A percentile compares a stretch with the other conserved stretches of the same genome.
Conservation (phyloP, 2,329 filamentous ascomycete species). For the Sclerotinia subarctica region DNA sequence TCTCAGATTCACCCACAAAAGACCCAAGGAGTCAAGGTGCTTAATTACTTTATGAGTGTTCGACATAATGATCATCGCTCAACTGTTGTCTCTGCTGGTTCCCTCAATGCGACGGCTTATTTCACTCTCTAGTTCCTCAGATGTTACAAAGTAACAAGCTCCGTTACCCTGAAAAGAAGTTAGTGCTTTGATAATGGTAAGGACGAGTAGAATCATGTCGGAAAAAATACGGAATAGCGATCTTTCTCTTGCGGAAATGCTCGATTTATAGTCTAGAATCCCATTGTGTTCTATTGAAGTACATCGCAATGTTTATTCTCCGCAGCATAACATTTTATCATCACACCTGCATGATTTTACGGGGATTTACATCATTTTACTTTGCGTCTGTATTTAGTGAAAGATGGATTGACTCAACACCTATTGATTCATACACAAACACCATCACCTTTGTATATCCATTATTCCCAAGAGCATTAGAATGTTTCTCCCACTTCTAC, state of each 20-base stretch:
- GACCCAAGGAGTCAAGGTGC: too few species aligned
- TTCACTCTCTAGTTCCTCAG: background rate
- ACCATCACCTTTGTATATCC: background rate
- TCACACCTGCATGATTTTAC: background rate
- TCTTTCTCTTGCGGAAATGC: background rate
- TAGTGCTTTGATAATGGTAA: background rate
- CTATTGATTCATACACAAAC: too few species aligned
- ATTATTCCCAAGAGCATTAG: background rate
- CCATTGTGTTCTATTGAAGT: background rate
- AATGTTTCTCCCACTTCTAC: too few species aligned
- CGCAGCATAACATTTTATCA: background rate
- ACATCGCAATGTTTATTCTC: background rate
- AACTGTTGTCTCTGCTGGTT: background rate
- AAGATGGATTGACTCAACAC: too few species aligned
- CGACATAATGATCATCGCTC: too few species aligned
- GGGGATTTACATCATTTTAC: background rate
- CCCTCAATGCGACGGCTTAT: background rate
- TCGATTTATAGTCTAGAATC: background rate
- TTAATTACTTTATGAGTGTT: background rate
- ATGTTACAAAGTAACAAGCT: background rate
- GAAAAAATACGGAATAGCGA: background rate
- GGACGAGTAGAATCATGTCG: background rate
- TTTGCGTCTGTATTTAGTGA: too few species aligned
- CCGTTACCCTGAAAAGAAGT: too few species aligned
- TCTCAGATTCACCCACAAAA: background rate